A percentile compares a stretch with the other conserved stretches of the same genome.
Evolutionary conservation across 2,329 filamentous ascomycete genomes (phyloP).

Genomic region (Pseudogymnoascus sp.): DNA sequence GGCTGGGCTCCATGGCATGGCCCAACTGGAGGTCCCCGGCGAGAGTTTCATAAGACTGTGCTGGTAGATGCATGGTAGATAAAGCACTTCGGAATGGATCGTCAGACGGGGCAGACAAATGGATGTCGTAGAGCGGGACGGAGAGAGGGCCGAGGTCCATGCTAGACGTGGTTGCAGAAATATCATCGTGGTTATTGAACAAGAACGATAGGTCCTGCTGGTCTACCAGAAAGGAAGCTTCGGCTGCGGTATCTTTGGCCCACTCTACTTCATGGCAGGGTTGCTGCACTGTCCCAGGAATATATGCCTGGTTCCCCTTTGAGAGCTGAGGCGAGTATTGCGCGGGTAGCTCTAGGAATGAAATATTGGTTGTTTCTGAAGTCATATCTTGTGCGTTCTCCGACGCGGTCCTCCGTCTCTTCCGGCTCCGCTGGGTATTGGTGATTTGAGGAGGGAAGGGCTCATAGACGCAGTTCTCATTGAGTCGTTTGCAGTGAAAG

Average conservation of each 20-base stretch:
- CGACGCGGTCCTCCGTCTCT: not conserved
- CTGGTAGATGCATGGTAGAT: not conserved
- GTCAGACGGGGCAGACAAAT: not conserved
- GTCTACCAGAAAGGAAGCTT: not conserved
- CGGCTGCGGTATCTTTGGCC: not conserved
- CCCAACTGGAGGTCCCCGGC: not conserved
- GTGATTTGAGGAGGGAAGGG: not conserved
- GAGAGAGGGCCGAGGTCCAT: not conserved
- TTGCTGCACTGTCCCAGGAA: not conserved
- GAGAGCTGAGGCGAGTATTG: not conserved
- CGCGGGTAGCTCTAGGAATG: not conserved
- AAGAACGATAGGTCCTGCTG: not conserved
- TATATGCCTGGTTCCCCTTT: not conserved
- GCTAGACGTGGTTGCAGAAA: not conserved
- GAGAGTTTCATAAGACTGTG: not conserved
- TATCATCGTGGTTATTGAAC: not conserved
- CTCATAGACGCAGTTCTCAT: not conserved
- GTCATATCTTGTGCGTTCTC: not conserved
- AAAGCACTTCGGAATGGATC: not conserved
- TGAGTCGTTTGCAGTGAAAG: not conserved
- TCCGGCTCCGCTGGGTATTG: not conserved
- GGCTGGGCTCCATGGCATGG: not conserved
- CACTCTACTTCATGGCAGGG: not conserved
- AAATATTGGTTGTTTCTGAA: not conserved
- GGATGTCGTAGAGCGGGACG: not conserved